phyloP scores from a whole-genome alignment of 1,284 basidiomycete genomes.

The Cystobasidium sp. region DNA sequence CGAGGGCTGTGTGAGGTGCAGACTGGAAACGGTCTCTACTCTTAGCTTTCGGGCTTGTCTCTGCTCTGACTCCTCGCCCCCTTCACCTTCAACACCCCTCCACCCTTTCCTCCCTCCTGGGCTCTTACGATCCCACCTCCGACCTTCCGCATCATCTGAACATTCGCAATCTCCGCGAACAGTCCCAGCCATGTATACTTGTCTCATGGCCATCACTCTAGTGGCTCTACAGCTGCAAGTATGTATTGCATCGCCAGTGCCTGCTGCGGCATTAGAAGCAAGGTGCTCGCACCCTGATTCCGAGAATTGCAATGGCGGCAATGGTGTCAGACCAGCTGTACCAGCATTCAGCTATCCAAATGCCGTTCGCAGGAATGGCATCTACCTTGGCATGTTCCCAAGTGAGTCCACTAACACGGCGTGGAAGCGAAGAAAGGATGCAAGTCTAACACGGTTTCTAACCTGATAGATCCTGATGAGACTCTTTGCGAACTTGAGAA shows the following conservation, averaged over 20 bases:
- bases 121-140: neutral
- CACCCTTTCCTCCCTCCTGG: neutral
- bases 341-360: neutral
- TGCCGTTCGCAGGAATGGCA: slow-evolving; percentile 8
- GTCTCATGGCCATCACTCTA: neutral
- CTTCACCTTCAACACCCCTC: neutral
- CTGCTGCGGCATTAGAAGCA: no score
- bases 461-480: slow-evolving; percentile 8
- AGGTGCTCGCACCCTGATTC: neutral
- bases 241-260: neutral
- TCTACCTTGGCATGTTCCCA: slow-evolving; percentile 24
- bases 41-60: neutral
- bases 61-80: neutral
- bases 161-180: no score
- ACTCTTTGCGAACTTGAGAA: slow-evolving; percentile 12
- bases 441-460: neutral
- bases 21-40: neutral
- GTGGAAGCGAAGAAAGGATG: no score
- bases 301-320: neutral
- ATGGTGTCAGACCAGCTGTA: neutral
- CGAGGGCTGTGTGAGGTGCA: no score
- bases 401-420: neutral
- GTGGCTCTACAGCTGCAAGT: neutral
- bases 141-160: neutral
- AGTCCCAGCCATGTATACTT: neutral